Conservation (phyloP, 179 eudicot species). For the Beta corolliflora region DNA sequence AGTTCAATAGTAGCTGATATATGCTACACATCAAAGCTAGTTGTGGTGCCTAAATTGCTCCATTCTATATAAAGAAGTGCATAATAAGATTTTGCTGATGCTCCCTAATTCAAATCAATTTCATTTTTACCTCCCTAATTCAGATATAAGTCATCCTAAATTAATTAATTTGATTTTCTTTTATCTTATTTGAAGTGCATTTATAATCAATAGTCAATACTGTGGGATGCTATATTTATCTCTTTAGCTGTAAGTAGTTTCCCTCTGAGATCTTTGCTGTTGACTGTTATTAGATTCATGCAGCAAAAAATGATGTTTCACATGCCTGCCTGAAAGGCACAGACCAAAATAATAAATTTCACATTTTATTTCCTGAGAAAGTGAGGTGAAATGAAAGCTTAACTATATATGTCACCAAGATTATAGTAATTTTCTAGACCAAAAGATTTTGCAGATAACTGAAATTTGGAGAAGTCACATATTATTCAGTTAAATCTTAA, state of each 20-base stretch:
- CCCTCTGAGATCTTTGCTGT: not conserved
- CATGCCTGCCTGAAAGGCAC: not conserved
- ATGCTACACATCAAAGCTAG: slow-evolving; percentile 12
- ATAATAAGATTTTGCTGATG: not conserved
- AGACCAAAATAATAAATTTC: not conserved
- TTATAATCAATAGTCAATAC: not conserved
- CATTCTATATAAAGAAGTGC: not conserved
- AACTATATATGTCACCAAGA: not conserved
- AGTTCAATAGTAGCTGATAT: slow-evolving; percentile 5
- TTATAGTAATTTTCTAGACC: not conserved
- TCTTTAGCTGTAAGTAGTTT: not conserved
- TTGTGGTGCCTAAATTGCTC: not conserved
- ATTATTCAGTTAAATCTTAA: not conserved
- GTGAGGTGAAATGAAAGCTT: not conserved
- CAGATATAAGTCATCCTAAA: not conserved
- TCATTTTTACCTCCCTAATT: not conserved
- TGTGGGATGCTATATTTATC: slow-evolving; percentile 5
- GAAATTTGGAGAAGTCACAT: not conserved
- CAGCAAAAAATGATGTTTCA: not conserved
- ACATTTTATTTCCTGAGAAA: not conserved
- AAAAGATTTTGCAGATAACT: not conserved
- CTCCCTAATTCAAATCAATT: not conserved
- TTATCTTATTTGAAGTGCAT: slow-evolving; percentile 10
- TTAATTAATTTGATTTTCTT: not conserved
- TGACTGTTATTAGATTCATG: not conserved